Evolutionary conservation across 352 stramenopile genomes (phyloP).

Genomic region (Pythium insidiosum): DNA sequence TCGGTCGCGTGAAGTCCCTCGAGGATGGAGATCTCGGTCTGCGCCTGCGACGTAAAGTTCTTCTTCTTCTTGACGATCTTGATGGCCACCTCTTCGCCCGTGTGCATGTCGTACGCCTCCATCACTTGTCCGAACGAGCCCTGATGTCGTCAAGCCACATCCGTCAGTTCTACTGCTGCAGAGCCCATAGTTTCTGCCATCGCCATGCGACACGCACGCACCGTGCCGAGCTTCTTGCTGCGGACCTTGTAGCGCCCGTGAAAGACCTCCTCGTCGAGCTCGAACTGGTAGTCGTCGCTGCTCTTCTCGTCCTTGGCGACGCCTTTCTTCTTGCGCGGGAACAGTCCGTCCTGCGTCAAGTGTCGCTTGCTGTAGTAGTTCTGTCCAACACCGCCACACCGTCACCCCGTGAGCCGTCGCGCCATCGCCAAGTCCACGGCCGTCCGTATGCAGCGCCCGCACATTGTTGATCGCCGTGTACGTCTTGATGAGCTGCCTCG

Average conservation of each 20-base stretch:
- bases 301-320: slow-evolving; percentile 18
- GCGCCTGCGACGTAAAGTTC: slow-evolving; percentile 94
- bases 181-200: too few relatives aligned
- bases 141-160: slow-evolving; percentile 12
- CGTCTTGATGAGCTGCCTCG: slow-evolving; percentile 91
- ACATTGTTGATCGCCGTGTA: slow-evolving; percentile 96
- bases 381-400: slow-evolving; percentile 19
- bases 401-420: slow-evolving; percentile 1
- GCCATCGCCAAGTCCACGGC: slow-evolving; percentile 2
- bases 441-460: too few relatives aligned
- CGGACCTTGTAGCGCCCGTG: slow-evolving; percentile 69
- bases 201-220: too few relatives aligned
- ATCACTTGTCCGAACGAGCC: slow-evolving; percentile 83
- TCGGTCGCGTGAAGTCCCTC: slow-evolving; percentile 85
- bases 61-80: slow-evolving; percentile 99
- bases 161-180: too few relatives aligned
- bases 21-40: slow-evolving; percentile 96
- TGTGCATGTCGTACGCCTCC: slow-evolving; percentile 67
- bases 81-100: slow-evolving; percentile 90
- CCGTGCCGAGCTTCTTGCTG: slow-evolving; percentile 61
- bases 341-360: slow-evolving; percentile 30
- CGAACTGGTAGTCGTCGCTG: slow-evolving; percentile 51
- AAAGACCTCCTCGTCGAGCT: slow-evolving; percentile 59
- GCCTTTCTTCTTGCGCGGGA: slow-evolving; percentile 57
- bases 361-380: slow-evolving; percentile 81